Percentiles rank a stretch among this genome's conserved stretches.
Evolutionary conservation across 2,329 filamentous ascomycete genomes (phyloP).

Genomic region (Pleomassaria siparia): DNA sequence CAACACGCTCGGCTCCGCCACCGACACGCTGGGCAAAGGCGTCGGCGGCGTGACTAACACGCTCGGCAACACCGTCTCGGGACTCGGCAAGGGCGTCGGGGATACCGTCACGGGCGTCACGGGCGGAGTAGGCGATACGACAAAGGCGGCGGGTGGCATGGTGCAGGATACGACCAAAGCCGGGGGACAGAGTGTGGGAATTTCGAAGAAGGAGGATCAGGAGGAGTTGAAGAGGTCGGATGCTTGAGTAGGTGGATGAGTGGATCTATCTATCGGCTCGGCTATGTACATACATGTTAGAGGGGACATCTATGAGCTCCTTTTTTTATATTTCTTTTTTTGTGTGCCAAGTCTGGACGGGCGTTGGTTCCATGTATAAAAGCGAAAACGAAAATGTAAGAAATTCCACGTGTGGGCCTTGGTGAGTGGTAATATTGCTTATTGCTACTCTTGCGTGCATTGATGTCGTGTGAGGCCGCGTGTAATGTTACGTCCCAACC

Average conservation of each 20-base stretch:
- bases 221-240: constrained; percentile 15
- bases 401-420: too few relatives aligned
- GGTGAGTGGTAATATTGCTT: too few relatives aligned
- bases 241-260: not conserved
- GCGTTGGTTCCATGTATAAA: too few relatives aligned
- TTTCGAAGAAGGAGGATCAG: constrained; percentile 22
- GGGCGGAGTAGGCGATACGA: constrained; percentile 38
- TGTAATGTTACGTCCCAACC: not conserved
- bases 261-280: not conserved
- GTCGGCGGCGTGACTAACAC: constrained; percentile 31
- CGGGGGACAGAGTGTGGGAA: constrained; percentile 25
- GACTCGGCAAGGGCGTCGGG: constrained; percentile 38
- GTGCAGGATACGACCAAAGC: constrained; percentile 32
- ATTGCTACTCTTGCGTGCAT: too few relatives aligned
- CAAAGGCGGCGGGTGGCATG: constrained; percentile 33
- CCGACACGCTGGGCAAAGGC: constrained; percentile 38
- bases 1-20: constrained; percentile 37
- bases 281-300: too few relatives aligned
- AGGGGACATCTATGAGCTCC: too few relatives aligned
- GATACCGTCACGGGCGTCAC: constrained; percentile 39
- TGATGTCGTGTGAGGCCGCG: too few relatives aligned
- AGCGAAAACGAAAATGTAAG: too few relatives aligned
- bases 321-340: too few relatives aligned
- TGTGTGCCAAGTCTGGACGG: too few relatives aligned
- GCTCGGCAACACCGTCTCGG: constrained; percentile 33